Conservation (phyloP, 495 filamentous ascomycete species). For the Aspergillus steynii region DNA sequence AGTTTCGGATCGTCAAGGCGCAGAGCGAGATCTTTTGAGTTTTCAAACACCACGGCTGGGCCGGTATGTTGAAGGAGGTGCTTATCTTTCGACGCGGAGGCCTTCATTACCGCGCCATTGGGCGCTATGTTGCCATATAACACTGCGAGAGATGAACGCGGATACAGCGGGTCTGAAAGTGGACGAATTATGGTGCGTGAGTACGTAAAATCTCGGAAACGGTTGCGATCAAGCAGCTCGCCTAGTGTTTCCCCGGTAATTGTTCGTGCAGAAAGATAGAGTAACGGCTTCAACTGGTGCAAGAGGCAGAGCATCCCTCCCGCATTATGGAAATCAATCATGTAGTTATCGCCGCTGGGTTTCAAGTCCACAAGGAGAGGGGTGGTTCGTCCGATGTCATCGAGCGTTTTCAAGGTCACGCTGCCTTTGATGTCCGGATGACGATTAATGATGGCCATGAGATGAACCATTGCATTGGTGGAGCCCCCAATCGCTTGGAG, state of each 20-base stretch:
- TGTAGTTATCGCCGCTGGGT: constrained; percentile 68
- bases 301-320: constrained; percentile 64
- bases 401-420: constrained; percentile 58
- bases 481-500: constrained; percentile 70
- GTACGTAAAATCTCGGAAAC: constrained; percentile 44
- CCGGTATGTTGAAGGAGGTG: constrained; percentile 53
- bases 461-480: constrained; percentile 67
- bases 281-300: constrained; percentile 54
- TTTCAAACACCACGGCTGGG: constrained; percentile 58
- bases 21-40: constrained; percentile 54
- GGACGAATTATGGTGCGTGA: constrained; percentile 51
- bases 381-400: constrained; percentile 58
- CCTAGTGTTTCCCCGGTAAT: constrained; percentile 61
- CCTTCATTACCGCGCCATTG: constrained; percentile 61
- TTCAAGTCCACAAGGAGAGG: constrained; percentile 68
- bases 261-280: constrained; percentile 57
- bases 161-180: constrained; percentile 53
- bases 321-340: constrained; percentile 70
- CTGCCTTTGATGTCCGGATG: constrained; percentile 55
- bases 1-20: constrained; percentile 60
- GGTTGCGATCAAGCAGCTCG: constrained; percentile 48
- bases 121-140: constrained; percentile 57
- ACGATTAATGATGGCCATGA: constrained; percentile 63
- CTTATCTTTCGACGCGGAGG: constrained; percentile 59
- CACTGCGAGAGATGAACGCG: constrained; percentile 54